Base-by-base conservation (phyloP, 2,329 filamentous ascomycete genomes). In the Periconia macrospinosa region DNA sequence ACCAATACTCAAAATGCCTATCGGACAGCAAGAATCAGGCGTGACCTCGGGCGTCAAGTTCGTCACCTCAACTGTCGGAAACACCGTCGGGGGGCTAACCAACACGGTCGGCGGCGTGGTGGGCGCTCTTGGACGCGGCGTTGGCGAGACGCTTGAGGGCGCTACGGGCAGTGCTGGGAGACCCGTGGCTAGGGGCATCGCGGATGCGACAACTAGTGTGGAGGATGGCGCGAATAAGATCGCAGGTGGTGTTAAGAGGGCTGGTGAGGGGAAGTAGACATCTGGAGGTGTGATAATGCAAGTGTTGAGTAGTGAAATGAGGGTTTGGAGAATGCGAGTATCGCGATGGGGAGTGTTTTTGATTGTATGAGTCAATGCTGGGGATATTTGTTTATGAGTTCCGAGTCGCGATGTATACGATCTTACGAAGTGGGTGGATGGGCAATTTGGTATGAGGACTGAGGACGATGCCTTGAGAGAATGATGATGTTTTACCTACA, bases 41-140 rank as follows among this genome's bases (percentile, higher is more conserved):
- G 75, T 78, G 47, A 80, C 79, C 1, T 79, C 79, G 47, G 79
- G 80, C 52, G 76, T 81, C 50, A 82, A 81, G 59, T 81, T 81
- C 59, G 80, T 82, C 47, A 83, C 81, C 6, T 81, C 79, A 1
- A 82, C 81, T 1, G 68, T 83, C 23, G 82, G 82, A 47, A 84
- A 84, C 65, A 79, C 79, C 0, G 77, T 72, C 41, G 81, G 81
- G n/a, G 82, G 82, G 35, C 68, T 83, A 17, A 76, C 79, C 7
- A 79, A 79, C 54, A 83, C 81, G 8, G 73, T 80, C 2, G 81
- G 82, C 14, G 79, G 80, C 30, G 75, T 84, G 1, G 78, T 83
- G 14, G 82, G 78, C 43, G 74, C 76, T 14, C 63, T 76, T 13
- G 77, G 77, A 41, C 66, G 75, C 33, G 77, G 77, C 17, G 59